Evolutionary conservation across 768 basidiomycete species (phyloP).

Genomic region (Lentinula lateritia): DNA sequence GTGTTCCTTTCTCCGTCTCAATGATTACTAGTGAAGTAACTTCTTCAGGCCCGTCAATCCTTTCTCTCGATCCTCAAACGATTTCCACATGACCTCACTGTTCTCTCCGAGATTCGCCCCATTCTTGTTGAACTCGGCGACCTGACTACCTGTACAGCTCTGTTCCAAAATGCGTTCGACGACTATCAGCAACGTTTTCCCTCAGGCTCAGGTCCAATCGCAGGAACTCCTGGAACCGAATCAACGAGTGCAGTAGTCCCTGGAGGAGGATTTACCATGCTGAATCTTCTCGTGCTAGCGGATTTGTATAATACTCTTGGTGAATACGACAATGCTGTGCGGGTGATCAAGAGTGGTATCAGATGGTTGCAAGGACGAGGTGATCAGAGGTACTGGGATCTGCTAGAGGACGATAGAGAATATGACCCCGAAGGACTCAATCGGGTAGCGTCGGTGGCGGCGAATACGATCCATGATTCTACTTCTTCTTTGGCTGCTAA

Average conservation of each 20-base stretch:
- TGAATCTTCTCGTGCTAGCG: slow-evolving; percentile 78
- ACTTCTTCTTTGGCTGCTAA: not conserved
- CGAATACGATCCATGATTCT: slow-evolving; percentile 11
- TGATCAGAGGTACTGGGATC: slow-evolving; percentile 74
- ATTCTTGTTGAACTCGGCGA: slow-evolving; percentile 74
- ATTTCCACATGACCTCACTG: slow-evolving; percentile 73
- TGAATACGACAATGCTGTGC: slow-evolving; percentile 62
- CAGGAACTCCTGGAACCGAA: slow-evolving; percentile 11
- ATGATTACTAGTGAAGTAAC: not conserved
- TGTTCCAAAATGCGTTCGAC: slow-evolving; percentile 72
- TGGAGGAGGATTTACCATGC: slow-evolving; percentile 52
- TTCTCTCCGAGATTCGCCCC: slow-evolving; percentile 73
- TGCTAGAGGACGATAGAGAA: slow-evolving; percentile 83
- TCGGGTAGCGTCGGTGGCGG: slow-evolving; percentile 7
- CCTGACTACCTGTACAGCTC: slow-evolving; percentile 51
- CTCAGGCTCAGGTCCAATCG: slow-evolving; percentile 28
- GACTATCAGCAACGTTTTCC: slow-evolving; percentile 54
- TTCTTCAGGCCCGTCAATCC: slow-evolving; percentile 47
- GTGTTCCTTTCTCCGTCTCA: slow-evolving; percentile 12
- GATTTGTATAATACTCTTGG: slow-evolving; percentile 76
- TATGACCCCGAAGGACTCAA: slow-evolving; percentile 42
- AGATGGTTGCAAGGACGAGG: slow-evolving; percentile 89
- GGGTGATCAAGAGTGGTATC: slow-evolving; percentile 67
- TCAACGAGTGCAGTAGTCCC: slow-evolving; percentile 18
- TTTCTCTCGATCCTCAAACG: slow-evolving; percentile 69